phyloP scores from a whole-genome alignment of 345 rosid species.

The Trapa incisa region DNA sequence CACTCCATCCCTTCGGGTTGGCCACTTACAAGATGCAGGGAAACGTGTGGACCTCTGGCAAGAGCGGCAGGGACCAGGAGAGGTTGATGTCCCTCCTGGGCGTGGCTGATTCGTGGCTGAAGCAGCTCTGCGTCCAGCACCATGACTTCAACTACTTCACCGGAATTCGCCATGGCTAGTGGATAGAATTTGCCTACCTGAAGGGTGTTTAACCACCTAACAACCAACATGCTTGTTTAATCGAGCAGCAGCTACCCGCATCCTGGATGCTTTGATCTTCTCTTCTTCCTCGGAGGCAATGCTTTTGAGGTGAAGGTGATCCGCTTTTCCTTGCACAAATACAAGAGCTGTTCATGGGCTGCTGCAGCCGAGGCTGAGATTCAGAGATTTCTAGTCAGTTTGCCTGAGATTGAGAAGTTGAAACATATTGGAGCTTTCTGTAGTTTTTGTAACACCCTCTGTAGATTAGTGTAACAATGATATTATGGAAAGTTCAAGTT shows the following conservation, averaged over 20 bases:
- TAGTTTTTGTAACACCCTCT: background rate
- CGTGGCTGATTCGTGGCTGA: slow-evolving; percentile 48
- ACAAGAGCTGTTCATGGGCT: background rate
- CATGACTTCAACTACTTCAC: slow-evolving; percentile 42
- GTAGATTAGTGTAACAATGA: background rate
- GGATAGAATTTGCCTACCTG: background rate
- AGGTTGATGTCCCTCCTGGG: slow-evolving; percentile 30
- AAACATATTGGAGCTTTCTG: background rate
- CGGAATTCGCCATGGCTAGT: slow-evolving; percentile 15
- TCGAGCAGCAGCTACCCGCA: background rate
- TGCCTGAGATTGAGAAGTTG: background rate
- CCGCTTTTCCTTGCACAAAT: background rate
- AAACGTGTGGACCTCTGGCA: slow-evolving; percentile 34
- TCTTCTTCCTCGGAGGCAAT: background rate
- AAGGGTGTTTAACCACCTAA: too few species aligned
- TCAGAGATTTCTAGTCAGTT: background rate
- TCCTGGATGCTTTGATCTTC: background rate
- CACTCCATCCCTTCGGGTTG: slow-evolving; percentile 30
- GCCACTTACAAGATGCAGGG: slow-evolving; percentile 55
- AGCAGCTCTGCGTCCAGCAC: slow-evolving; percentile 42
- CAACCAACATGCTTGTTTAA: background rate
- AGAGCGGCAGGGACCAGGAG: slow-evolving; percentile 29
- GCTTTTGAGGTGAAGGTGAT: background rate
- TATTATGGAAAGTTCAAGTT: background rate
- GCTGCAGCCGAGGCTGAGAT: background rate